Base-by-base conservation (phyloP, 768 basidiomycete species). In the Mycena rosella region DNA sequence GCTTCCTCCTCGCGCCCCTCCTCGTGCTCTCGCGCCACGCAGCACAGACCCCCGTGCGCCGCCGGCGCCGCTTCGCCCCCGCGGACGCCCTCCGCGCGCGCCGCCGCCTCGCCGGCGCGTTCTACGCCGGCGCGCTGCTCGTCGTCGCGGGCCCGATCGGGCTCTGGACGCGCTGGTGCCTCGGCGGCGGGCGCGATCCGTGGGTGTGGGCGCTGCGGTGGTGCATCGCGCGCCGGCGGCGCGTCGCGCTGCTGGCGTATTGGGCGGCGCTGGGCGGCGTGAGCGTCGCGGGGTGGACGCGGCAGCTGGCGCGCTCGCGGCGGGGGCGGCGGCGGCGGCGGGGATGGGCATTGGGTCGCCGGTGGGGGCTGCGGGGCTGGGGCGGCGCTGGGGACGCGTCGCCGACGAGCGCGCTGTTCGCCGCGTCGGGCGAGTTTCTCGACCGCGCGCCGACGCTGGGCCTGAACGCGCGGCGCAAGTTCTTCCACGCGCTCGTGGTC, bases 401-500 rank as follows among this genome's bases (percentile, higher is more conserved):
- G 47, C 34, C 65, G 49, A 82, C 34, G 86, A 89, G 60, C 42
- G 65, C 66, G 34, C 77, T 93, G 59, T 79, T 95, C 70, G 94
- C 96, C 75, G 93, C 93, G 51, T 94, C 95, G 2, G 93, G 96
- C 78, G 95, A 96, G 78, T 47, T 71, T 8, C 65, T 71, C 34
- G 70, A 71, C 59, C 91, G 89, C 67, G 92, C 97, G 66, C 96
- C 96, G 24, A 95, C 94, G 59, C 82, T 99, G 61, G 89, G 92
- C 52, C 82, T 98, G 70, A 99, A 99, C 77, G 94, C 93, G 27
- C 86, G 98, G 67, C 86, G 98, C 56, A 99, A 99, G 79, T 98
- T 93, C 79, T 99, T 99, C 81, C 98, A 99, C 80, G 96, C 90
- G 26, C 83, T 99, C 60, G 95, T 97, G 2, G 96, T 99, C 51